Conservation (phyloP, 208 protist genomes). For the Angomonas deanei region DNA sequence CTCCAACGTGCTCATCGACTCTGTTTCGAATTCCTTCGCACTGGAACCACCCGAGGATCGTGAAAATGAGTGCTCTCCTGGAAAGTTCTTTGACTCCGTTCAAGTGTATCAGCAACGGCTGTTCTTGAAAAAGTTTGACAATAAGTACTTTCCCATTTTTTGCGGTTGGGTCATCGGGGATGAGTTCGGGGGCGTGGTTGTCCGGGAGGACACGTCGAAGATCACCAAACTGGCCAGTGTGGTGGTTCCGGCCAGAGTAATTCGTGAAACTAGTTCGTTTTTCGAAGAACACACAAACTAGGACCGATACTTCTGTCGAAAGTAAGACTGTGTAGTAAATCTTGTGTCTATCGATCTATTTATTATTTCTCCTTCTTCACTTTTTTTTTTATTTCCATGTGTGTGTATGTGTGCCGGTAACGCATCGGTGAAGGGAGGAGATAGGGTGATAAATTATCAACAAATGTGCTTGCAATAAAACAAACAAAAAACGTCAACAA, state of each 20-base stretch:
- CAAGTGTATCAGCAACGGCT: conserved; percentile 62
- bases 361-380: neutral
- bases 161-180: conserved; percentile 71
- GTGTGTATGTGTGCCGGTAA: too few species aligned
- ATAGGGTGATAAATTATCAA: too few species aligned
- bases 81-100: conserved; percentile 60
- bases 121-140: conserved; percentile 65
- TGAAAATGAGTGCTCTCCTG: conserved; percentile 42
- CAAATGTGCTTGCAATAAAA: too few species aligned
- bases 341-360: neutral
- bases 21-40: conserved; percentile 9
- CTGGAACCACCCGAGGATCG: conserved; percentile 29
- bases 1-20: conserved; percentile 1
- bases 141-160: conserved; percentile 77
- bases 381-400: neutral
- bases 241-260: conserved; percentile 55
- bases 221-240: conserved; percentile 66
- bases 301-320: neutral
- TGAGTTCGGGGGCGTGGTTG: conserved; percentile 60
- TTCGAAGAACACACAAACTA: neutral
- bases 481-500: too few species aligned
- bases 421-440: too few species aligned
- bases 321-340: neutral
- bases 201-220: conserved; percentile 75
- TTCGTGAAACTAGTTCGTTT: conserved; percentile 25